Percentiles rank a stretch among this genome's conserved stretches.
Evolutionary conservation across 352 stramenopile genomes (phyloP).

Genomic region (Halophytophthora polymorphica): DNA sequence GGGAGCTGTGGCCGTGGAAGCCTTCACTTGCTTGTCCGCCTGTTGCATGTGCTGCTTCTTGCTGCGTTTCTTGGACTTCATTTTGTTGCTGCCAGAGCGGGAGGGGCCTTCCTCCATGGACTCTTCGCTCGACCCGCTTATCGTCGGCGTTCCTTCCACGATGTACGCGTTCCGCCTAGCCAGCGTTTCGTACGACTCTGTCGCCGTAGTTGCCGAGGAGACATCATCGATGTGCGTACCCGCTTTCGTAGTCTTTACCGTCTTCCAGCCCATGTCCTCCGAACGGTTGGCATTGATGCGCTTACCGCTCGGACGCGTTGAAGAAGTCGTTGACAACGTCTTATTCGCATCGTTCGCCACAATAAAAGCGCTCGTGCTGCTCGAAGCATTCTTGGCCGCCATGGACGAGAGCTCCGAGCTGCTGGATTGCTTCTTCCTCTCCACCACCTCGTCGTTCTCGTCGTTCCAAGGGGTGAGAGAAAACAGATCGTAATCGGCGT

Average conservation of each 20-base stretch:
- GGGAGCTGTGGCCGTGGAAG: no score
- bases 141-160: not conserved
- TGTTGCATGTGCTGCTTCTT: conserved; percentile 2
- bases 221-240: conserved; percentile 12
- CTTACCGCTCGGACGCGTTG: not conserved
- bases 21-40: not conserved
- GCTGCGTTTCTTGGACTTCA: not conserved
- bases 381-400: no score
- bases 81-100: not conserved
- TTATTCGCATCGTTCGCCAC: no score
- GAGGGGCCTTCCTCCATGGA: conserved; percentile 3
- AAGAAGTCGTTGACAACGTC: no score
- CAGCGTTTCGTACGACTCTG: conserved; percentile 3
- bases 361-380: no score
- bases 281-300: not conserved
- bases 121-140: not conserved
- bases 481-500: no score
- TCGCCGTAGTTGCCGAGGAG: conserved; percentile 15
- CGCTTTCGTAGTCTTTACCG: conserved; percentile 3
- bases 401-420: no score
- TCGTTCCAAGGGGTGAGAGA: no score
- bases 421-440: no score
- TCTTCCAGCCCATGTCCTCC: not conserved
- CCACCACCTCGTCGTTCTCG: no score
- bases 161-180: conserved; percentile 6